These are phyloP conservation scores for Kingdonia uniflora DNA, from an alignment of 164 flowering plant genomes.

Conservation along the genomic window DNA sequence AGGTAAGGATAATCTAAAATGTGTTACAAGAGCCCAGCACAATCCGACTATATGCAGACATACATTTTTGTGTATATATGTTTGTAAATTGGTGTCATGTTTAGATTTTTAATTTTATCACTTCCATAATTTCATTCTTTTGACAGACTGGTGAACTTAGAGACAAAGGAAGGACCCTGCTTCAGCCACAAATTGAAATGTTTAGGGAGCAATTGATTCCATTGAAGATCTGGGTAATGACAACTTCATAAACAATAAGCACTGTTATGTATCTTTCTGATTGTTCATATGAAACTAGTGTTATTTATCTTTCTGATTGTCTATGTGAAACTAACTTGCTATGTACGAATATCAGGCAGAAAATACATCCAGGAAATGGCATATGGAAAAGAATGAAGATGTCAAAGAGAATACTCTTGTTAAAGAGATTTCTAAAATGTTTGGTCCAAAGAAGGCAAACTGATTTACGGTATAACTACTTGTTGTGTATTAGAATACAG, in stretches of 20 bases:
- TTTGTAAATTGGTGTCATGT: too few relatives aligned
- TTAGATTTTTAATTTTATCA: too few relatives aligned
- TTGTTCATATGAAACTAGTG: too few relatives aligned
- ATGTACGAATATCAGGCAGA: slow-evolving; percentile 39
- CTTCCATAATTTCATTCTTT: neutral
- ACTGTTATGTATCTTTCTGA: too few relatives aligned
- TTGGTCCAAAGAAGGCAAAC: slow-evolving; percentile 32
- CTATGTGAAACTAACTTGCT: slow-evolving; percentile 3
- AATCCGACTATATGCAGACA: too few relatives aligned
- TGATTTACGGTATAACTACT: too few relatives aligned
- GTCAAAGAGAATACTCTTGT: slow-evolving; percentile 52
- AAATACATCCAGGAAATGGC: slow-evolving; percentile 54
- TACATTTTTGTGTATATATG: too few relatives aligned
- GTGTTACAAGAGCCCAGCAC: too few relatives aligned
- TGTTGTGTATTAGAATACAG: too few relatives aligned
- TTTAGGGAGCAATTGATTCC: slow-evolving; percentile 50
- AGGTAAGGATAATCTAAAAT: too few relatives aligned
- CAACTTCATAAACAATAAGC: too few relatives aligned
- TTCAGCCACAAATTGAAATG: slow-evolving; percentile 47
- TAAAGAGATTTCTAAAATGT: slow-evolving; percentile 55
- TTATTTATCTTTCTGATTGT: neutral
- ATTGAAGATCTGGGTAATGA: slow-evolving; percentile 54
- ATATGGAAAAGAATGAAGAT: slow-evolving; percentile 30
- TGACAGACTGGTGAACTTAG: slow-evolving; percentile 51
- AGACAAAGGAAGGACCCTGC: slow-evolving; percentile 46